Evolutionary conservation across 371 early-diverging fungal genomes (phyloP).

Genomic region (Lichtheimia hyalospora): DNA sequence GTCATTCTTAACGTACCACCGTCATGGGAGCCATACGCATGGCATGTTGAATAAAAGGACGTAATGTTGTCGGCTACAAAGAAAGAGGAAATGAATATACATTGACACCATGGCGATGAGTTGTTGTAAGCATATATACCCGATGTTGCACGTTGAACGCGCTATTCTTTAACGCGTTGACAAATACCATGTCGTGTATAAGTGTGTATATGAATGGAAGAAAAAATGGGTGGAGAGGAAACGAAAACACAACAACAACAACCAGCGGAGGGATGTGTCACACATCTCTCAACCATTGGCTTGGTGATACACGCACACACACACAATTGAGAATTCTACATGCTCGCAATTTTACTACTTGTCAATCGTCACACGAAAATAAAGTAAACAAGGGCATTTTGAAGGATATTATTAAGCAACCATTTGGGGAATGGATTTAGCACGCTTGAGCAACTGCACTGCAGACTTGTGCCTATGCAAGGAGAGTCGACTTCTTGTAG

Average conservation of each 20-base stretch:
- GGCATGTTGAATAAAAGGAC: background rate
- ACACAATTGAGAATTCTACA: too few relatives aligned
- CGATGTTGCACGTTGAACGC: conserved; percentile 69
- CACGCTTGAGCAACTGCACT: background rate
- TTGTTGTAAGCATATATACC: conserved; percentile 42
- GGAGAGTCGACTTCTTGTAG: background rate
- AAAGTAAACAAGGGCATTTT: background rate
- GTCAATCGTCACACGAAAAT: too few relatives aligned
- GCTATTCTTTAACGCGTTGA: conserved; percentile 5
- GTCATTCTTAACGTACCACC: background rate
- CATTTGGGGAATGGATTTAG: background rate
- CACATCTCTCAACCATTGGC: too few relatives aligned
- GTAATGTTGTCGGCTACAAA: background rate
- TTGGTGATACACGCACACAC: too few relatives aligned
- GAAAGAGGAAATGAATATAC: conserved; percentile 35
- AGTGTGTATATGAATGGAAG: too few relatives aligned
- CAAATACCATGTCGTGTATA: conserved; percentile 1
- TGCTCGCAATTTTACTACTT: too few relatives aligned
- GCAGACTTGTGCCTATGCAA: background rate
- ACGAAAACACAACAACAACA: too few relatives aligned
- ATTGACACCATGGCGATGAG: too few relatives aligned
- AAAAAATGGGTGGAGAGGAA: too few relatives aligned
- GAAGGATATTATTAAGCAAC: background rate
- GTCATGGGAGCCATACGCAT: conserved; percentile 4
- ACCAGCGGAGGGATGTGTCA: too few relatives aligned